A percentile compares a stretch with the other conserved stretches of the same genome.
Evolutionary conservation across 2,329 filamentous ascomycete genomes (phyloP).

Genomic region (Chaetomium sp.): DNA sequence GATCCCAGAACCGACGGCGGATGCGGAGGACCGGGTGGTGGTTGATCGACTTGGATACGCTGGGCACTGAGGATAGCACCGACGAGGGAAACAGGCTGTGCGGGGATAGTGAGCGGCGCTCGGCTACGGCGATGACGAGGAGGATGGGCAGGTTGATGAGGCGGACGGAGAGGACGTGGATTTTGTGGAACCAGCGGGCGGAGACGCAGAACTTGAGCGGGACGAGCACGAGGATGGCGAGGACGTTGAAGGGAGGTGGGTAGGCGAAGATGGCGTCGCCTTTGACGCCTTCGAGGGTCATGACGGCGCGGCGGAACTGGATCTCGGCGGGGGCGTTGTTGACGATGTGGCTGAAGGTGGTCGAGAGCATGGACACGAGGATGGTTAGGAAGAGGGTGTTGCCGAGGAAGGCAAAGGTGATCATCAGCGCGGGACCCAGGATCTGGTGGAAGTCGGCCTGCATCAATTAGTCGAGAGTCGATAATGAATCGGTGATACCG

Average conservation of each 20-base stretch:
- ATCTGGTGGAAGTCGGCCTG: conserved; percentile 68
- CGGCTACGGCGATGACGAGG: conserved; percentile 62
- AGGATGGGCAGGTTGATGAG: conserved; percentile 69
- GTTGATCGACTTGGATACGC: background rate
- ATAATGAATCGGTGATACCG: background rate
- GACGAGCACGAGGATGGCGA: conserved; percentile 66
- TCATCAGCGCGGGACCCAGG: conserved; percentile 73
- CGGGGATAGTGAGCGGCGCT: conserved; percentile 63
- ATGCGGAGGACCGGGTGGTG: conserved; percentile 1
- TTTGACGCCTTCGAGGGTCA: conserved; percentile 82
- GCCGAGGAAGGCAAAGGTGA: conserved; percentile 76
- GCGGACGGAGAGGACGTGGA: conserved; percentile 71
- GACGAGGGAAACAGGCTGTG: conserved; percentile 17
- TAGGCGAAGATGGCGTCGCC: conserved; percentile 78
- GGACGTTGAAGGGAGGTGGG: conserved; percentile 74
- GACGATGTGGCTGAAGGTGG: conserved; percentile 74
- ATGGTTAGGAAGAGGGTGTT: conserved; percentile 88
- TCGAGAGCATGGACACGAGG: conserved; percentile 77
- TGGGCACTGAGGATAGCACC: conserved; percentile 1
- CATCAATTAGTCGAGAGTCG: conserved; percentile 8
- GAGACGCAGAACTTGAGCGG: conserved; percentile 72
- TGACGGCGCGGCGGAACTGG: conserved; percentile 71
- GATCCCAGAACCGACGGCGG: conserved; percentile 53
- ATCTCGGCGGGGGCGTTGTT: conserved; percentile 75
- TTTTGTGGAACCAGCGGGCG: conserved; percentile 85